A percentile compares a stretch with the other conserved stretches of the same genome.
Evolutionary conservation across 208 protist genomes (phyloP).

Genomic region (Leishmania major): DNA sequence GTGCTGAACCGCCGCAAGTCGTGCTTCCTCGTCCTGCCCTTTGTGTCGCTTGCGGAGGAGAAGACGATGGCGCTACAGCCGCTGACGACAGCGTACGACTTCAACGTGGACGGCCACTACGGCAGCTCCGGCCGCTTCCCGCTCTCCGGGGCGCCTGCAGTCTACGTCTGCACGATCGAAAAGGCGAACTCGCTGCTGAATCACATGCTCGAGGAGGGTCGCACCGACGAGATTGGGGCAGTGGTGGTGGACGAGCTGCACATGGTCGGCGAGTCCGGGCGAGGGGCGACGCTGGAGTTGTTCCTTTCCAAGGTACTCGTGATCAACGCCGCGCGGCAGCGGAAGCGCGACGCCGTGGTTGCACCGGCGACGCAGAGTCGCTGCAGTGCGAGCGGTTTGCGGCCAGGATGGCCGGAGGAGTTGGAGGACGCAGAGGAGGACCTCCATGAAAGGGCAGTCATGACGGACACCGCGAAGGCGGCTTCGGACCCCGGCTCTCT

Average conservation of each 20-base stretch:
- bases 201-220: constrained; percentile 72
- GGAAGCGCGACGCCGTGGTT: constrained; percentile 1
- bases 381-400: neutral
- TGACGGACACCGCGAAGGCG: neutral
- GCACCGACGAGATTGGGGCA: constrained; percentile 63
- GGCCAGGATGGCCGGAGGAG: neutral
- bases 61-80: constrained; percentile 75
- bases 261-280: constrained; percentile 90
- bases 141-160: constrained; percentile 37
- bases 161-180: constrained; percentile 94
- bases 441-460: neutral
- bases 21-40: constrained; percentile 94
- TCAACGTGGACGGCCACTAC: constrained; percentile 86
- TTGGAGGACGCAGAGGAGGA: neutral
- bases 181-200: constrained; percentile 94
- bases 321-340: constrained; percentile 24
- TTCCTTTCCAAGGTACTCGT: constrained; percentile 86
- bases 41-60: constrained; percentile 92
- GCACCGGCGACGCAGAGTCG: neutral
- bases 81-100: constrained; percentile 64
- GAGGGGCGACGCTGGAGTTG: constrained; percentile 88
- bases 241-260: constrained; percentile 96
- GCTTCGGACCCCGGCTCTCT: constrained; percentile 23
- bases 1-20: constrained; percentile 72
- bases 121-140: constrained; percentile 73